Evolutionary conservation across 352 stramenopile genomes (phyloP).

Genomic region (Peronospora tabacina): DNA sequence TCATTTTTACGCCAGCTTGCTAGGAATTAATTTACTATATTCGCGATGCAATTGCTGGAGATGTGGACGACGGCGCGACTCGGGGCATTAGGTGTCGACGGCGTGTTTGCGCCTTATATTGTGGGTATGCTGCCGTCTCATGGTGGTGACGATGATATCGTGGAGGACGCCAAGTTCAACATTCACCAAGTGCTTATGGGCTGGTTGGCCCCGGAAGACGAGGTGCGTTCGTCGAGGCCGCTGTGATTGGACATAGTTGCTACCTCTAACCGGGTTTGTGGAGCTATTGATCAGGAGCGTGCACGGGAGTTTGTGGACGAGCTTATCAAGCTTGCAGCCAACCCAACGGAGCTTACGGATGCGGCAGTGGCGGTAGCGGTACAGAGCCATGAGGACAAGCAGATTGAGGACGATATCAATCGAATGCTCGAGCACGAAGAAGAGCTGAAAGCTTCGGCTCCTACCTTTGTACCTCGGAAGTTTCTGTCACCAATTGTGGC

Average conservation of each 20-base stretch:
- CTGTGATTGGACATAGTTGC: not conserved
- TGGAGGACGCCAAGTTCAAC: slow-evolving; percentile 58
- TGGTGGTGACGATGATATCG: slow-evolving; percentile 34
- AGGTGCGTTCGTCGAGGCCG: slow-evolving; percentile 22
- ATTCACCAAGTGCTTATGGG: slow-evolving; percentile 82
- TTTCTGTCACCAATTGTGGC: slow-evolving; percentile 20
- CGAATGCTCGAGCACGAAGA: slow-evolving; percentile 32
- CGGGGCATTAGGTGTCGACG: slow-evolving; percentile 65
- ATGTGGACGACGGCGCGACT: slow-evolving; percentile 58
- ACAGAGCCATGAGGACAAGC: slow-evolving; percentile 25
- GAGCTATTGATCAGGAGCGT: slow-evolving; percentile 28
- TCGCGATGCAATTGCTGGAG: slow-evolving; percentile 45
- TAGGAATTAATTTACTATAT: slow-evolving; percentile 3
- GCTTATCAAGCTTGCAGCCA: slow-evolving; percentile 47
- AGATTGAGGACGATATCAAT: slow-evolving; percentile 35
- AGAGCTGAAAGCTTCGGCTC: slow-evolving; percentile 68
- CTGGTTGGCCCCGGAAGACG: slow-evolving; percentile 68
- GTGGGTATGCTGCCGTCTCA: slow-evolving; percentile 55
- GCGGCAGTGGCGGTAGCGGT: slow-evolving; percentile 23
- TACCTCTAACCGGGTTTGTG: not conserved
- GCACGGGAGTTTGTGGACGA: slow-evolving; percentile 68
- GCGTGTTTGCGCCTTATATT: slow-evolving; percentile 79
- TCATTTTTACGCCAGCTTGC: slow-evolving; percentile 1
- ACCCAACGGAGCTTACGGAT: slow-evolving; percentile 45
- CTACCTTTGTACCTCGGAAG: slow-evolving; percentile 56